These are phyloP conservation scores for Picea sitchensis DNA, from an alignment of 75 land plant species.

Conservation along the genomic window DNA sequence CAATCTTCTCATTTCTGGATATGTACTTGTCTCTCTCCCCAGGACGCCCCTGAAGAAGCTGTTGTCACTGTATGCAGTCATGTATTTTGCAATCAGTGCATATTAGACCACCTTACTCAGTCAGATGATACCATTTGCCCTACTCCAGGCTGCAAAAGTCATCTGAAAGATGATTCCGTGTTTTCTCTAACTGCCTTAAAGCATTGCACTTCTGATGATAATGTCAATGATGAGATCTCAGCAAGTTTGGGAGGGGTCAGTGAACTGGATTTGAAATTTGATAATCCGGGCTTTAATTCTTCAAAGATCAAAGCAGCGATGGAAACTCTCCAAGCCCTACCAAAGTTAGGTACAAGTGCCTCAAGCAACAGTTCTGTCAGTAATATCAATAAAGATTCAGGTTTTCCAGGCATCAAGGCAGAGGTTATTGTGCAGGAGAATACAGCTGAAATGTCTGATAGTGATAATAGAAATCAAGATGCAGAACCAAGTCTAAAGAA, in stretches of 20 bases:
- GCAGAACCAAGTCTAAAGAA: slow-evolving; percentile 9
- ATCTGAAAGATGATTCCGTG: slow-evolving; percentile 50
- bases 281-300: slow-evolving; percentile 33
- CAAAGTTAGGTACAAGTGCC: slow-evolving; percentile 6
- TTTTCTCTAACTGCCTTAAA: slow-evolving; percentile 62
- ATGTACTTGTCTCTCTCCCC: neutral
- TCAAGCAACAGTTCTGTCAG: neutral
- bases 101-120: slow-evolving; percentile 48
- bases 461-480: neutral
- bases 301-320: slow-evolving; percentile 81
- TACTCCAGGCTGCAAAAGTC: slow-evolving; percentile 53
- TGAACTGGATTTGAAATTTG: slow-evolving; percentile 12
- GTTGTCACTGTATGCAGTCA: slow-evolving; percentile 89
- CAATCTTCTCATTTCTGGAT: neutral
- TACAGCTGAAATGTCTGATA: slow-evolving; percentile 6
- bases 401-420: slow-evolving; percentile 1
- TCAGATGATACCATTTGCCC: slow-evolving; percentile 83
- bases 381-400: slow-evolving; percentile 4
- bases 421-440: slow-evolving; percentile 1
- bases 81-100: slow-evolving; percentile 96
- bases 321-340: slow-evolving; percentile 51
- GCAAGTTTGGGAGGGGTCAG: neutral
- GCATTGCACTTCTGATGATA: slow-evolving; percentile 27
- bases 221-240: slow-evolving; percentile 8
- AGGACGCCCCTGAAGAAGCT: slow-evolving; percentile 96